phyloP scores from a whole-genome alignment of 352 stramenopile species.

The Pythium apleroticum region DNA sequence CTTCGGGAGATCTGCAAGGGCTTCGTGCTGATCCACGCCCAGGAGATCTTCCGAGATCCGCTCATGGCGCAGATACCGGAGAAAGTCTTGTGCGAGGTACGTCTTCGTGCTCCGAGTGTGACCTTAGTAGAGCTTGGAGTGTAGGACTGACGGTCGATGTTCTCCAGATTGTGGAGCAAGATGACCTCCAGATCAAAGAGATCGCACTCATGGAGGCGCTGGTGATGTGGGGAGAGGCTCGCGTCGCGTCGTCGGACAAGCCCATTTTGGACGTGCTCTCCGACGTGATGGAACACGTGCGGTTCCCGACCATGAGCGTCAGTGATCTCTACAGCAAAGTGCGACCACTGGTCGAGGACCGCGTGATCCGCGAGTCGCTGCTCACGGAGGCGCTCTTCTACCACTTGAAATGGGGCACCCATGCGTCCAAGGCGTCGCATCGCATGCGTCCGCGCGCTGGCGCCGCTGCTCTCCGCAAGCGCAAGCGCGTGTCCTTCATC shows the following conservation, averaged over 20 bases:
- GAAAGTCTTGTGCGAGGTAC: constrained; percentile 77
- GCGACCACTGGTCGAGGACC: constrained; percentile 61
- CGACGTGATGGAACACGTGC: constrained; percentile 82
- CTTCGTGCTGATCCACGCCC: constrained; percentile 79
- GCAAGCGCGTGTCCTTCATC: constrained; percentile 87
- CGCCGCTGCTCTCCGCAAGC: constrained; percentile 66
- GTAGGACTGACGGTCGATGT: no score
- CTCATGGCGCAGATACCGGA: constrained; percentile 78
- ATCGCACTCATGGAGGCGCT: constrained; percentile 76
- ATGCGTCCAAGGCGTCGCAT: constrained; percentile 54
- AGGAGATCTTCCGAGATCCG: constrained; percentile 77
- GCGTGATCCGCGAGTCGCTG: constrained; percentile 64
- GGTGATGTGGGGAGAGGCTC: constrained; percentile 75
- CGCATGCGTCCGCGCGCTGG: constrained; percentile 66
- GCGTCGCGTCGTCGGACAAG: constrained; percentile 43
- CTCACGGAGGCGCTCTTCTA: constrained; percentile 85
- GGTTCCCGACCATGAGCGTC: constrained; percentile 87
- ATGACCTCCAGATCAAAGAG: constrained; percentile 87
- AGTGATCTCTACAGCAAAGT: constrained; percentile 87
- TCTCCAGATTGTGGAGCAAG: constrained; percentile 71
- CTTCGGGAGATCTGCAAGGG: constrained; percentile 82
- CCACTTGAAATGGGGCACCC: constrained; percentile 82
- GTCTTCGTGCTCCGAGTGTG: no score
- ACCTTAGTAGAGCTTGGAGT: no score
- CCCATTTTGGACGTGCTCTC: constrained; percentile 54